Base-by-base conservation (phyloP, 2,329 filamentous ascomycete genomes). In the Aureobasidium sp. region DNA sequence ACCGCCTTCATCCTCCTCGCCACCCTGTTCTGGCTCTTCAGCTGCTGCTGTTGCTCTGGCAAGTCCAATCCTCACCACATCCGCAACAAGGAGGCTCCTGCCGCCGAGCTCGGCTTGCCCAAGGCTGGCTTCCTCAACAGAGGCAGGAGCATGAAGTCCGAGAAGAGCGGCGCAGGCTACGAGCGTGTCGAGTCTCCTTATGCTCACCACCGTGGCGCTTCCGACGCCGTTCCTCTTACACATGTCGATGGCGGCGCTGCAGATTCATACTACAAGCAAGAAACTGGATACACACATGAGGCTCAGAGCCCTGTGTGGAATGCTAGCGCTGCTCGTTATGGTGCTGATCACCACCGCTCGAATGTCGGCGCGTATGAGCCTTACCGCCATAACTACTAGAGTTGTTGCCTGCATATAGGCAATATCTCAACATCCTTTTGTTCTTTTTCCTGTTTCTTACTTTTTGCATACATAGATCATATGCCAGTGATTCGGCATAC, bases 21-120 rank as follows among this genome's bases (percentile, higher is more conserved):
- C 8, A 85, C 84, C 66, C 77, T 96, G 72, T 97, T 97, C 87
- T 97, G 94, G 93, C 78, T 92, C 71, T 85, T 95, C 74, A 90
- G 87, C 75, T 84, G 89, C 70, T 97, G 93, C 87, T 97, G 92
- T 85, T 96, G 92, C 81, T 86, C 83, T 68, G 90, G 90, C 51
- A 80, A 82, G 68, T 80, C 77, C 61, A 76, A 78, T 32, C 79
- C 78, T 59, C 73, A 77, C 70, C 77, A 76, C 66, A 67, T 73
- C 64, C 72, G 71, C 59, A 76, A 78, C 65, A 68, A 71, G 48
- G 64, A 67, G 37, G 39, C 56, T 2, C 61, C 63, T n/a, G 53
- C 44, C 17, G 17, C 37, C 64, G 70, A 71, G 46, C 70, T 70
- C 57, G 70, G 71, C n/a, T 68, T 75, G 10, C 17, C 42, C 15